Evolutionary conservation across 805 yeast species (phyloP).

Genomic region (Yamadazyma sp.): DNA sequence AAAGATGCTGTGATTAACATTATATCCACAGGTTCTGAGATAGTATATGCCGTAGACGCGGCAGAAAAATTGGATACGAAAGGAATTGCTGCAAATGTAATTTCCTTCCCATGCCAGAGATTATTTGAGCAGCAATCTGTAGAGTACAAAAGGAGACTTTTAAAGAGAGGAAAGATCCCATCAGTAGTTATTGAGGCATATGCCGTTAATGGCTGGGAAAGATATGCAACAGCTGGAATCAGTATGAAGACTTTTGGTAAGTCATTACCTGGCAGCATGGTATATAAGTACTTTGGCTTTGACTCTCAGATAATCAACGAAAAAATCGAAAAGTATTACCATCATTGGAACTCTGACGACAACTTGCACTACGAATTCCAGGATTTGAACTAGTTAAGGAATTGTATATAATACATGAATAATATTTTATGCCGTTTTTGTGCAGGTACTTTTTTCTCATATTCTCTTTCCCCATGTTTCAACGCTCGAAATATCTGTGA

Average conservation of each 20-base stretch:
- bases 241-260: conserved; percentile 33
- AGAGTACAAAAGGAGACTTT: conserved; percentile 24
- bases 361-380: conserved; percentile 8
- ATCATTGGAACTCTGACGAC: conserved; percentile 9
- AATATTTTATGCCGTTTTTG: too few relatives aligned
- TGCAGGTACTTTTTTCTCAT: too few relatives aligned
- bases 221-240: conserved; percentile 35
- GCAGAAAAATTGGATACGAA: conserved; percentile 21
- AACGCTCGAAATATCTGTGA: too few relatives aligned
- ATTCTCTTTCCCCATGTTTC: too few relatives aligned
- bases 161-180: conserved; percentile 25
- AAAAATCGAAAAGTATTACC: conserved; percentile 26
- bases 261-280: conserved; percentile 32
- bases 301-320: conserved; percentile 22
- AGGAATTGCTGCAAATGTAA: conserved; percentile 26
- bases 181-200: conserved; percentile 34
- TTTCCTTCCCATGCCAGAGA: conserved; percentile 31
- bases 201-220: conserved; percentile 36
- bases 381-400: too few relatives aligned
- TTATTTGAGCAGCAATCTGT: conserved; percentile 27
- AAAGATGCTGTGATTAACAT: conserved; percentile 22
- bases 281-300: conserved; percentile 32
- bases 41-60: conserved; percentile 26
- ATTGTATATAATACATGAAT: too few relatives aligned
- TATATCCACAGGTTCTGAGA: conserved; percentile 30